Evolutionary conservation across 2,329 filamentous ascomycete genomes (phyloP).

Genomic region (Cladosporium sp.): DNA sequence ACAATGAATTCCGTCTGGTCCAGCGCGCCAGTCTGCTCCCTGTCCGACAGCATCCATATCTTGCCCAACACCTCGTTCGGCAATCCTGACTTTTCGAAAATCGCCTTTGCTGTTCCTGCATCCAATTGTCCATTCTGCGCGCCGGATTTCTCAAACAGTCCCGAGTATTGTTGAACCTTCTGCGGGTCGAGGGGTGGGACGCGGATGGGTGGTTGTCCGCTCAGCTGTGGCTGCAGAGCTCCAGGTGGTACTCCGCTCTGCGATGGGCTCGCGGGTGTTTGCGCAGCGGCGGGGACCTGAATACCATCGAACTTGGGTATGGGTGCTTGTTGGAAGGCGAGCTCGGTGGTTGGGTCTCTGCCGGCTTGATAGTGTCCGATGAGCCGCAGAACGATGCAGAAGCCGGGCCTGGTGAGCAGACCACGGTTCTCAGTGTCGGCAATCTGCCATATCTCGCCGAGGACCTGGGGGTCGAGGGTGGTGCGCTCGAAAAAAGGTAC

Average conservation of each 20-base stretch:
- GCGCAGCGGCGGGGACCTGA: constrained; percentile 41
- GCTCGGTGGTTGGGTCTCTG: constrained; percentile 73
- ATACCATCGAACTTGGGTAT: constrained; percentile 89
- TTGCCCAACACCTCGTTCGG: constrained; percentile 88
- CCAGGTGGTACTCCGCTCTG: constrained; percentile 26
- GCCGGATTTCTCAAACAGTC: constrained; percentile 87
- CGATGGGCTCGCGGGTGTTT: constrained; percentile 26
- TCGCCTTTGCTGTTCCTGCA: constrained; percentile 74
- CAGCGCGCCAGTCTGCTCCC: constrained; percentile 84
- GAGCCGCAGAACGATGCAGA: constrained; percentile 86
- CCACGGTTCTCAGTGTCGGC: constrained; percentile 96
- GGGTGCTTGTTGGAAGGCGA: constrained; percentile 84
- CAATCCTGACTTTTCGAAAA: constrained; percentile 89
- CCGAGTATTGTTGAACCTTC: constrained; percentile 84
- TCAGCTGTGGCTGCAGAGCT: constrained; percentile 35
- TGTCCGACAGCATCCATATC: constrained; percentile 95
- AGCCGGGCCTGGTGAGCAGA: constrained; percentile 87
- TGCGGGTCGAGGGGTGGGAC: constrained; percentile 86
- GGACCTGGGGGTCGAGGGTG: constrained; percentile 75
- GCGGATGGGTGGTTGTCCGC: constrained; percentile 64
- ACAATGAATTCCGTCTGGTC: constrained; percentile 93
- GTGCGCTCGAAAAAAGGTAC: constrained; percentile 99
- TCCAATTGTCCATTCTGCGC: constrained; percentile 75
- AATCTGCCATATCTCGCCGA: constrained; percentile 99
- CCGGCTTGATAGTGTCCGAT: constrained; percentile 95